Conservation (phyloP, 139 green algal genomes). For the Protoeuglena noctilucae region DNA sequence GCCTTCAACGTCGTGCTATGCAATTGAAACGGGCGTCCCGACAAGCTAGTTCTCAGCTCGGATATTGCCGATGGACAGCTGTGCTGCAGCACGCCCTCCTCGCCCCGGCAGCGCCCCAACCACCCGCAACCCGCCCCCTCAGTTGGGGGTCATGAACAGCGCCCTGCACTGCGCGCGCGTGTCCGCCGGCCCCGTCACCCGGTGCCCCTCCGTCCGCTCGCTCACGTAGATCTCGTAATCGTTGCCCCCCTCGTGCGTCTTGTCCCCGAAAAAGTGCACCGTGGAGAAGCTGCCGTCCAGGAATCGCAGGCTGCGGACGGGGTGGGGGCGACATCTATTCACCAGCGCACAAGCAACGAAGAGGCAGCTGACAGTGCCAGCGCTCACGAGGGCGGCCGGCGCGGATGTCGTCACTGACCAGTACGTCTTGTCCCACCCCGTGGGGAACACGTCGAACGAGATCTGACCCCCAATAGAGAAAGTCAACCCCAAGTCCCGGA, state of each 20-base stretch:
- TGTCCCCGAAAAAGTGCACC: slow-evolving; percentile 99
- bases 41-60: too few relatives aligned
- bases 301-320: too few relatives aligned
- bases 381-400: too few relatives aligned
- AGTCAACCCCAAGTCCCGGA: slow-evolving; percentile 69
- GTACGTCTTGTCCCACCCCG: slow-evolving; percentile 99
- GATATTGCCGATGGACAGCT: too few relatives aligned
- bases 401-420: too few relatives aligned
- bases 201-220: slow-evolving; percentile 77
- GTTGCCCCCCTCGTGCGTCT: slow-evolving; percentile 96
- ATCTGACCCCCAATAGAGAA: slow-evolving; percentile 98
- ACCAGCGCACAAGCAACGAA: too few relatives aligned
- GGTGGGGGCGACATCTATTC: too few relatives aligned
- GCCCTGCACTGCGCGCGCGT: slow-evolving; percentile 64
- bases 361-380: too few relatives aligned
- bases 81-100: slow-evolving; percentile 73
- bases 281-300: slow-evolving; percentile 78
- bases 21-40: too few relatives aligned
- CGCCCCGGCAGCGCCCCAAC: slow-evolving; percentile 39
- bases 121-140: too few relatives aligned
- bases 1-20: too few relatives aligned
- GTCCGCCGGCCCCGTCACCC: slow-evolving; percentile 69
- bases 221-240: slow-evolving; percentile 92
- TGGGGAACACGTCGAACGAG: slow-evolving; percentile 90
- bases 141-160: slow-evolving; percentile 53